Evolutionary conservation across 495 filamentous ascomycete genomes (phyloP), one percentile per base, ranked within the genome.

Genomic region (Amniculicola lignicola): DNA sequence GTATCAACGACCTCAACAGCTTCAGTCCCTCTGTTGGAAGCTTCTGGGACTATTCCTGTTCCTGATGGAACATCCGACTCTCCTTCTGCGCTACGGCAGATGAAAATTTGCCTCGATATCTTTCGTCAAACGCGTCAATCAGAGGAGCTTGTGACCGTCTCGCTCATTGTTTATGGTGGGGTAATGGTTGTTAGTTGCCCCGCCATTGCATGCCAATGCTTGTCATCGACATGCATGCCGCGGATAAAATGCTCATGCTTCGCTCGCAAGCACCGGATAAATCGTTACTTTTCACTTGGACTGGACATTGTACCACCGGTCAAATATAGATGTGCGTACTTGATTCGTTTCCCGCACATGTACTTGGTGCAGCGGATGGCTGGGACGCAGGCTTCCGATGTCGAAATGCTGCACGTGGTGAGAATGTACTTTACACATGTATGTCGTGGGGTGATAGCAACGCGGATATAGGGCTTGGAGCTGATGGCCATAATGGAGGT

Each of bases 201-300:
- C 48, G 46, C 47, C 55, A 47, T 35, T n/a, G n/a, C n/a, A n/a
- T 47, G 48, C 27, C 44, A 57, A 50, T 51, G 54, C 33, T 5
- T 22, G 37, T 7, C 14, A n/a, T n/a, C n/a, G n/a, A n/a, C n/a
- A n/a, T n/a, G n/a, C n/a, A n/a, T 37, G 45, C 53, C 29, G 42
- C 48, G 48, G 48, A 43, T 51, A 52, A 52, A 59, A n/a, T 37
- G 27, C 15, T 3, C 21, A 9, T n/a, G n/a, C 11, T 38, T 53
- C 27, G 35, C n/a, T n/a, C n/a, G n/a, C n/a, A 54, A 23, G 57
- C 57, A 60, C 57, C 57, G 57, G 57, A 43, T 60, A 60, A 60
- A 48, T 24, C 24, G 2, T 14, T 18, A 29, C 15, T 37, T 54
- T 43, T 54, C 23, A 33, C 38, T 7, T 31, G 4, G 23, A 15